These are phyloP conservation scores for Scortechinia acanthostroma DNA, from an alignment of 2,329 filamentous ascomycete species.

Conservation along the genomic window DNA sequence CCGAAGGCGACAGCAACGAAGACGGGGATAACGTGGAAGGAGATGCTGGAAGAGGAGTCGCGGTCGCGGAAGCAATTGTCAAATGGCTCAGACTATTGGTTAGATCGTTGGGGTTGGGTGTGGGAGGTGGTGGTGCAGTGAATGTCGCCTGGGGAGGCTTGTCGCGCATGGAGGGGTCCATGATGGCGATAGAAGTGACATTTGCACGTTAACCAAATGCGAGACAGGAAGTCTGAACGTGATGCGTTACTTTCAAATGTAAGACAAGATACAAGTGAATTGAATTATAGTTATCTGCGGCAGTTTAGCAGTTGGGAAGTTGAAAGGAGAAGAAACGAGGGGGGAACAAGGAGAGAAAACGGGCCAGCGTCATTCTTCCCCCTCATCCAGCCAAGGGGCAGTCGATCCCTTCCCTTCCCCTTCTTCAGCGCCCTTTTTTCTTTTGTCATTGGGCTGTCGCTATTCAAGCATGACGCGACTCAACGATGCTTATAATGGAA, in stretches of 20 bases:
- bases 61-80: conserved; percentile 12
- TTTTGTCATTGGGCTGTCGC: too few species aligned
- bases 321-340: background rate
- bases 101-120: background rate
- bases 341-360: too few species aligned
- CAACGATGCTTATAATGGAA: too few species aligned
- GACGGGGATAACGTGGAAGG: conserved; percentile 12
- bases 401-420: too few species aligned
- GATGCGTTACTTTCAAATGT: too few species aligned
- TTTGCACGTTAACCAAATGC: background rate
- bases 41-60: conserved; percentile 14
- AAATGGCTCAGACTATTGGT: background rate
- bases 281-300: background rate
- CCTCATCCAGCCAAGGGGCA: too few species aligned
- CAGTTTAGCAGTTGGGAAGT: background rate
- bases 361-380: too few species aligned
- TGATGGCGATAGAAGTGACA: conserved; percentile 2
- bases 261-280: background rate
- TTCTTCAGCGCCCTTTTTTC: too few species aligned
- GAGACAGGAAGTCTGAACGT: background rate
- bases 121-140: conserved; percentile 13
- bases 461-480: too few species aligned
- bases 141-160: conserved; percentile 11
- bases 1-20: conserved; percentile 4
- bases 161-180: conserved; percentile 7